Base-by-base conservation (phyloP, 2,329 filamentous ascomycete species). In the Aspergillus sp. region DNA sequence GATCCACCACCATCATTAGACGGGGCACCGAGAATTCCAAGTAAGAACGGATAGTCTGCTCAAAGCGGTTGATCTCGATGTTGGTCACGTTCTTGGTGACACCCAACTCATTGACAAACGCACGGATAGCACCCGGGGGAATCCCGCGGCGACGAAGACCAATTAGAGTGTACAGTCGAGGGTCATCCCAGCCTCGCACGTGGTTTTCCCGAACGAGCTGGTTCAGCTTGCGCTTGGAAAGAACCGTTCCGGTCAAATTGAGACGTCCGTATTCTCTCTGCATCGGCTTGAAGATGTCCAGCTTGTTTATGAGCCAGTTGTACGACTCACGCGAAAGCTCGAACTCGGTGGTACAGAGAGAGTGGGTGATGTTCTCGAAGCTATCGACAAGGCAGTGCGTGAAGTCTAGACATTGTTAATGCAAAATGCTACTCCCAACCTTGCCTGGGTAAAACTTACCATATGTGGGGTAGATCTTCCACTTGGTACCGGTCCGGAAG, bases 391-490 rank as follows among this genome's bases (percentile, higher is more conserved):
- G 75, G 67, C 88, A 95, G 73, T 39, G 37, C 7, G 37, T 39
- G 17, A 39, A 39, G 5, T 39, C 37, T 39, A 10, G 19, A 15
- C 17, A 7, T 39, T 19, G 17, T 30, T 30, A 30, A 30, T 30
- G 1, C 25, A 2, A 12, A 1, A 30, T 30, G 12, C 9, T 10
- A 30, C 9, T 30, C 10, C 25, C 25, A 30, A 30, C 9, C 9
- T 9, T 30, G 25, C 9, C 25, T 30, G 25, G 25, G 5, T 5
- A 4, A 30, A 9, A 39, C 37, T 10, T 9, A 39, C 95, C 90
- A 62, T 96, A 96, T 0, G 91, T 94, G 0, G 93, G 93, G 66
- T 95, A 96, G 53, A 96, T 95, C 68, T 83, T 85, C 90, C 90
- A 97, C 63, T 85, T 83, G 54, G 80, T 75, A 25, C 87, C 88